Base-by-base conservation (phyloP, 495 filamentous ascomycete genomes). In the Letharia lupina region DNA sequence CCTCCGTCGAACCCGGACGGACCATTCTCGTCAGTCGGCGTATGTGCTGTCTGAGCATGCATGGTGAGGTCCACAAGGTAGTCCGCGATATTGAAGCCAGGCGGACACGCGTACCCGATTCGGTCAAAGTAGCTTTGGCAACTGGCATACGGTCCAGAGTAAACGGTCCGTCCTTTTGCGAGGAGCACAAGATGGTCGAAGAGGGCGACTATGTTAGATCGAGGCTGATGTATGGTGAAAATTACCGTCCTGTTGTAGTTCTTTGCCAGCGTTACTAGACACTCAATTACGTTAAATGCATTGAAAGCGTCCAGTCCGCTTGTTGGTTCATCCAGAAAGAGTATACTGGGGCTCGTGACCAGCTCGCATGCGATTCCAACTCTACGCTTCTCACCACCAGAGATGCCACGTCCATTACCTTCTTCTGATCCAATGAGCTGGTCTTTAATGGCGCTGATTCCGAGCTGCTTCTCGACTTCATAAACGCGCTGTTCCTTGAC, bases 161-260 rank as follows among this genome's bases (percentile, higher is more conserved):
- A 98, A 11, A 98, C 93, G 4, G 90, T 89, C 70, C 86, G 89
- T 45, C 94, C 94, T 69, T 90, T 86, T 11, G 94, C 94, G 44
- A 98, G 80, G 23, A 98, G 86, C 67, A 98, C 84, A 23, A 98
- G 81, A 64, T 93, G 86, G 73, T 98, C 95, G 71, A 98, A 98
- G 41, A 98, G 82, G n/a, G 94, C 94, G 40, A 98, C 94, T 70
- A 98, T 98, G 71, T 98, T 98, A n/a, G 94, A 98, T 65, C 96
- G 84, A n/a, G 94, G 94, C 69, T 98, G 94, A 76, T 98, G 94
- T 68, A 98, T 98, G 8, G 94, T 98, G 79, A 98, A 97, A 64
- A 98, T 89, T 66, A 98, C 90, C 1, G 94, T 98, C 58, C 94
- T 84, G 73, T 96, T 93, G 79, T 97, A 98, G 40, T 87, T 93